Base-by-base conservation (phyloP, 106 monocot species). In the Hemerocallis citrina region DNA sequence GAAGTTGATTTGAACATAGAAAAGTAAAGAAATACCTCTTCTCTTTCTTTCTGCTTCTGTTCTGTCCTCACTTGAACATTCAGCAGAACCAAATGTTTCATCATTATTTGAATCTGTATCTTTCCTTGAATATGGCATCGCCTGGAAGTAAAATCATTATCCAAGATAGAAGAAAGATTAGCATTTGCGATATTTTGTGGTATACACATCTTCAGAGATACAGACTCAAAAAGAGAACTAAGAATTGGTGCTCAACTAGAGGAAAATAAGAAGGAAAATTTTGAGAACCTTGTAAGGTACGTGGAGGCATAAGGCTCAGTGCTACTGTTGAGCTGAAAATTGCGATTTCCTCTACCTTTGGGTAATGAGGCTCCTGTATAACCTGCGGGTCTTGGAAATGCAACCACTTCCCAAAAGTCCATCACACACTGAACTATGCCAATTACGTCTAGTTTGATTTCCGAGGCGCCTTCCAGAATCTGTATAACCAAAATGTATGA, bases 81-180 rank as follows among this genome's bases (percentile, higher is more conserved):
- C 84, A 65, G 43, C 51, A 21, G 84, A 88, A 50, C 92, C 92
- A 84, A 92, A 92, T 54, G 92, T 92, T 72, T 92, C 92, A 69
- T 84, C 92, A 71, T 92, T 88, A 42, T 57, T 37, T 39, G 68
- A 71, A 63, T 92, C 92, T 8, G 68, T 73, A 62, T 83, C 89
- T 72, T 72, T 84, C 50, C 84, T 65, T 45, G 69, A 57, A 74
- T 71, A 81, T n/a, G 83, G 73, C n/a, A 40, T 46, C 70, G 88
- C 61, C 92, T 92, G 70, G 37, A 62, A 37, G 35, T 38, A 11
- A 38, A 38, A 38, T 5, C 37, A 38, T 6, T 38, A 38, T 6
- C 11, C 37, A 5, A 38, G 5, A 38, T 11, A 38, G 37, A 38
- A 6, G 37, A 5, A 38, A 11, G 11, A 38, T 38, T 6, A 38